Evolutionary conservation across 176 grass and related monocot species (phyloP), one percentile per base, ranked within the genome.

Genomic region (Lolium multiflorum): DNA sequence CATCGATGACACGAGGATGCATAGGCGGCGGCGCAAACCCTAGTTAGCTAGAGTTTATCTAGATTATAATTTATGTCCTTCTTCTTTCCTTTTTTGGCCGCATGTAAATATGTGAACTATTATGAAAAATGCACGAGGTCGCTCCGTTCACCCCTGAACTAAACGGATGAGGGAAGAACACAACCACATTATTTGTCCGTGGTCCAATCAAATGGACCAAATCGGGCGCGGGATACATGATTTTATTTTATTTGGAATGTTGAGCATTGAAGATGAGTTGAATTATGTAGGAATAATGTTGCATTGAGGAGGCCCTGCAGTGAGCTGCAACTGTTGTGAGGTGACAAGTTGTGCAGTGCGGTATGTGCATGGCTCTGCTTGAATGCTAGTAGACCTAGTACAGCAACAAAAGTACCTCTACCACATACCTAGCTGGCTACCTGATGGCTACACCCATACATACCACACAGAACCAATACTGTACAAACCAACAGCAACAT

Each of bases 301-400:
- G 71, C 25, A 76, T 74, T 37, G 71, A 84, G 81, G 84, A 58
- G 84, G 66, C 71, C 71, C 58, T 80, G 85, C 66, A 87, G 83
- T 87, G 89, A 88, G 64, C 78, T 90, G 87, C 68, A 88, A 90
- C 85, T 92, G 96, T 86, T 77, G 48, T 85, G 93, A 96, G 87
- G 92, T 94, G 96, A 98, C 90, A 84, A 71, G 87, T 89, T 95
- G 86, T 90, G 91, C 93, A 90, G 89, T 86, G 66, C 38, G 74
- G 86, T 88, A 89, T 90, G 66, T 88, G 60, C 70, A 28, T 78
- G 61, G 24, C 75, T 70, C 63, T 71, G 37, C 84, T 76, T 76
- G 72, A 76, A 63, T 61, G 65, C 82, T 56, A 37, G 26, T 18
- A 77, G 51, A 81, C 72, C 62, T 55, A 72, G 80, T 54, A 80